These are phyloP conservation scores for Ailanthus altissimus DNA, from an alignment of 345 rosid species.

Conservation along the genomic window DNA sequence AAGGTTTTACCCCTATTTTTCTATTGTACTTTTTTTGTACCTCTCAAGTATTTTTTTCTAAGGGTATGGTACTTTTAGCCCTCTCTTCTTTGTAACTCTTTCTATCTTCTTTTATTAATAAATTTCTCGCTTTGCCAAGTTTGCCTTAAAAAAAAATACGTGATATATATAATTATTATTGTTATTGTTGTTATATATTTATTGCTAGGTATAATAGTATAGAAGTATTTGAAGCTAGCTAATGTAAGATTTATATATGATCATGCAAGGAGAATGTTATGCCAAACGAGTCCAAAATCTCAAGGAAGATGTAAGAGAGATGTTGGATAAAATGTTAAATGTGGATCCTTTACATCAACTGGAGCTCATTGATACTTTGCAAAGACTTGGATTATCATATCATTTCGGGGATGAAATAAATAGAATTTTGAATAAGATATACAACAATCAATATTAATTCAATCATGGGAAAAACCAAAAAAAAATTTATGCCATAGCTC, in stretches of 20 bases:
- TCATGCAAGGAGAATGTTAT: conserved; percentile 20
- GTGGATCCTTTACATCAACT: conserved; percentile 24
- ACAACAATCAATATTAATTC: neutral
- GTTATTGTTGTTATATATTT: neutral
- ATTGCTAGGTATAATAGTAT: neutral
- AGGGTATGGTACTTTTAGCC: too few relatives aligned
- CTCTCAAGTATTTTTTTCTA: too few relatives aligned
- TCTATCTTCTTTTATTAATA: too few relatives aligned
- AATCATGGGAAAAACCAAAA: neutral
- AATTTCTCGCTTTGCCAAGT: too few relatives aligned
- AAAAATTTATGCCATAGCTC: conserved; percentile 32
- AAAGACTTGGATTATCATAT: conserved; percentile 42
- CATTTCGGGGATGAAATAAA: conserved; percentile 32
- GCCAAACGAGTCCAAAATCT: neutral
- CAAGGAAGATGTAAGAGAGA: conserved; percentile 14
- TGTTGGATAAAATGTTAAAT: neutral
- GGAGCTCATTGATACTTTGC: conserved; percentile 35
- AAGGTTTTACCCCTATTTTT: too few relatives aligned
- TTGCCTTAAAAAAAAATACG: too few relatives aligned
- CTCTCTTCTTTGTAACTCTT: too few relatives aligned
- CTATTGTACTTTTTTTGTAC: too few relatives aligned
- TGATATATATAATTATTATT: neutral
- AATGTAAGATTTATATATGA: too few relatives aligned
- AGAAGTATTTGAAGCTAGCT: too few relatives aligned
- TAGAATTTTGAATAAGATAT: conserved; percentile 10